phyloP scores from a whole-genome alignment of 192 early-diverging fungal species.

The Coemansia sp. region DNA sequence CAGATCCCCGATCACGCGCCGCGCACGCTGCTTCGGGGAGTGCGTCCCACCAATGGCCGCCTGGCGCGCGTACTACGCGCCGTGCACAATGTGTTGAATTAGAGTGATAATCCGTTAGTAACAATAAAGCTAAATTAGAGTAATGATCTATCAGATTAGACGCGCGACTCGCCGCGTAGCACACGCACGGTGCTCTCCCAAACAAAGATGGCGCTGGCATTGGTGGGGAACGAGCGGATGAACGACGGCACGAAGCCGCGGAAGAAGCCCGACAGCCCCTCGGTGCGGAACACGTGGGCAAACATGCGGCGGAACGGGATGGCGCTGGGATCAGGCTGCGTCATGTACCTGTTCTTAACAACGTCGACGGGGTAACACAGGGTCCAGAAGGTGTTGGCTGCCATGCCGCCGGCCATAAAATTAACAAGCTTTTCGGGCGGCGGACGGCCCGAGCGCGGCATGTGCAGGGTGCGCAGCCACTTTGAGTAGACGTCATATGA shows the following conservation, averaged over 20 bases:
- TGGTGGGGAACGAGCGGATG: conserved; percentile 91
- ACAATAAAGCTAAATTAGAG: neutral
- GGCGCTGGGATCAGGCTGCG: conserved; percentile 73
- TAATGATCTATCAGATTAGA: conserved; percentile 5
- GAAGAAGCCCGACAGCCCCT: conserved; percentile 85
- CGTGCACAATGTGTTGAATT: neutral
- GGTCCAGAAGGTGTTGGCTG: conserved; percentile 90
- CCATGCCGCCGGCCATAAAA: conserved; percentile 78
- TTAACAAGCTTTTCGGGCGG: conserved; percentile 64
- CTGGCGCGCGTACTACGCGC: neutral
- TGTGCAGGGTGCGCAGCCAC: conserved; percentile 45
- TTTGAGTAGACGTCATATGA: conserved; percentile 58
- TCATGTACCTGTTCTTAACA: conserved; percentile 94
- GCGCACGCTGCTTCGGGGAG: conserved; percentile 1
- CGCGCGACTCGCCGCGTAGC: conserved; percentile 28
- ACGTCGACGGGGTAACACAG: conserved; percentile 80
- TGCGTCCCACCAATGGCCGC: neutral
- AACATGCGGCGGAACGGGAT: conserved; percentile 50
- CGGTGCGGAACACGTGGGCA: conserved; percentile 51
- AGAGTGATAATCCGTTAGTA: neutral
- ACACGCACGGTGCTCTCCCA: conserved; percentile 74
- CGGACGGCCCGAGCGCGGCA: conserved; percentile 22
- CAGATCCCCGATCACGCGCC: neutral
- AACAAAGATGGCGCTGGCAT: conserved; percentile 89
- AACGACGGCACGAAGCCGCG: conserved; percentile 88